Evolutionary conservation across 306 rosid genomes (phyloP), one percentile per base, ranked within the genome.

Genomic region (Pyrus betulifolia): DNA sequence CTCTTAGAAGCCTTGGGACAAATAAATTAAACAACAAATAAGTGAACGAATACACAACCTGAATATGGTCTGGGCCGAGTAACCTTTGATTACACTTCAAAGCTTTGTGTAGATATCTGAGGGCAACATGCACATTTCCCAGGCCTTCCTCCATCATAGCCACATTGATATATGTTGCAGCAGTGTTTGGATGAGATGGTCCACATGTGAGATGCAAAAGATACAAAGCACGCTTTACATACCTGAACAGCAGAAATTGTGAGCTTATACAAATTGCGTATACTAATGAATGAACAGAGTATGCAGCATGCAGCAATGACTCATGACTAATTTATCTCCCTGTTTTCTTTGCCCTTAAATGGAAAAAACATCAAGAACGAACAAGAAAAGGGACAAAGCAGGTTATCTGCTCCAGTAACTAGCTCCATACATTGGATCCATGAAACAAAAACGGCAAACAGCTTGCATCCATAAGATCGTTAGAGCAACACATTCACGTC

Each of bases 121-220:
- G 97, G 84, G 99, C 99, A 84, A 96, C 82, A 67, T 96, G 93
- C 70, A 96, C 98, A 84, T 96, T 96, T 79, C 98, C 99, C 33
- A 92, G 88, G 76, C 99, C 97, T 86, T 92, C 99, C 84, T 96
- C 99, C 99, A 96, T 96, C 99, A 96, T 92, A 78, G 99, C 99
- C 85, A 96, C 96, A 78, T 96, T 96, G 78, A 96, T 96, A 86
- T 96, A 96, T 66, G 99, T 92, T 42, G 99, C 99, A 68, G 99
- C 99, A 78, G 97, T 96, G 85, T 96, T 96, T 71, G 99, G 99
- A 87, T 96, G 99, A 78, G 99, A 96, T 71, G 97, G 93, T 18
- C 99, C 99, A 70, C 99, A 96, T 38, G 99, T 92, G 80, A 96
- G 91, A 83, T 96, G 99, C 81, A 96, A 84, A 82, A 96, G 99